phyloP scores from a whole-genome alignment of 768 basidiomycete genomes.

The Leccinellum luteum region DNA sequence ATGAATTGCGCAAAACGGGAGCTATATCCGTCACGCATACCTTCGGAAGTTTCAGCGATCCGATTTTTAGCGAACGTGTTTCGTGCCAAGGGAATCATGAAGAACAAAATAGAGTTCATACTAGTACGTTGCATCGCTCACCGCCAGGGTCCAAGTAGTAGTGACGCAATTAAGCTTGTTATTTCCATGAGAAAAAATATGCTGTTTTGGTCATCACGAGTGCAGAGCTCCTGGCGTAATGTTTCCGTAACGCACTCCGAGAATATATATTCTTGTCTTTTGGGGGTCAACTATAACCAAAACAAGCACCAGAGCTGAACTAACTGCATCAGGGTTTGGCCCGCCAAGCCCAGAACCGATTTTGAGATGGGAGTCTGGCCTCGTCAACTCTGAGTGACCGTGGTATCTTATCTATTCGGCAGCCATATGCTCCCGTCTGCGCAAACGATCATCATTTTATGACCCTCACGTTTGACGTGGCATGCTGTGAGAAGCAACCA shows the following conservation, averaged over 20 bases:
- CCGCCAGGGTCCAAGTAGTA: background rate
- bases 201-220: background rate
- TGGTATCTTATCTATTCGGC: slow-evolving; percentile 12
- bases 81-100: background rate
- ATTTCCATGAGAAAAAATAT: background rate
- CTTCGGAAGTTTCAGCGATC: background rate
- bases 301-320: background rate
- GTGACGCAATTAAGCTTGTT: background rate
- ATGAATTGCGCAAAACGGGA: background rate
- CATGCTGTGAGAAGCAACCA: background rate
- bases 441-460: background rate
- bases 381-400: background rate
- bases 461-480: background rate
- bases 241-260: too few relatives aligned
- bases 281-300: background rate
- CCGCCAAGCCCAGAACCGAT: background rate
- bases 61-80: slow-evolving; percentile 9
- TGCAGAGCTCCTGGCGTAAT: background rate
- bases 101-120: background rate
- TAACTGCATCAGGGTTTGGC: background rate
- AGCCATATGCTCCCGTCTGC: background rate
- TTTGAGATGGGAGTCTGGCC: background rate
- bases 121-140: background rate
- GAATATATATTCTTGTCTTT: too few relatives aligned
- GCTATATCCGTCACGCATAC: slow-evolving; percentile 4